Evolutionary conservation across 768 basidiomycete genomes (phyloP).

Genomic region (Xanthoconium stramineum): DNA sequence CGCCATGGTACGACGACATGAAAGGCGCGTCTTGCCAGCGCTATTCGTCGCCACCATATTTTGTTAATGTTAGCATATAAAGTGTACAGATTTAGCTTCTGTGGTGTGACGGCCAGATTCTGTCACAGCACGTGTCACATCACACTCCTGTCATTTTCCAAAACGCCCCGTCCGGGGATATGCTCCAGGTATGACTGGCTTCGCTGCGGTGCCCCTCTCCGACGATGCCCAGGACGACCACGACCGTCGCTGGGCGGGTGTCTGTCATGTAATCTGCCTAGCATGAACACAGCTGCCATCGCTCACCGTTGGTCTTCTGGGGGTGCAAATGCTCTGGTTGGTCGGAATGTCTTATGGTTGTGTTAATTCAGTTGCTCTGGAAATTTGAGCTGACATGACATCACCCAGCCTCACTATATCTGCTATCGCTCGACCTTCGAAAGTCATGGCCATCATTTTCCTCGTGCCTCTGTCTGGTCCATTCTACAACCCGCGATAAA

Average conservation of each 20-base stretch:
- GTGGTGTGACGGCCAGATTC: neutral
- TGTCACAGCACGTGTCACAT: neutral
- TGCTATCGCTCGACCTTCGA: slow-evolving; percentile 79
- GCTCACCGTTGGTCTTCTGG: slow-evolving; percentile 78
- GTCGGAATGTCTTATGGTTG: slow-evolving; percentile 91
- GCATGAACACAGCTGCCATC: slow-evolving; percentile 62
- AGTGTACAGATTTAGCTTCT: neutral
- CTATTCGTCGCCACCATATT: slow-evolving; percentile 4
- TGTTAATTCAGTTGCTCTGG: neutral
- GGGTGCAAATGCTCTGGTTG: too few relatives aligned
- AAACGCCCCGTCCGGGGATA: too few relatives aligned
- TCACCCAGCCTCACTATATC: too few relatives aligned
- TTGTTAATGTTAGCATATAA: neutral
- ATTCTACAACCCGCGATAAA: slow-evolving; percentile 90
- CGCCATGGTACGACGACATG: slow-evolving; percentile 11
- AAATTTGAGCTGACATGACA: too few relatives aligned
- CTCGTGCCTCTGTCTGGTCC: slow-evolving; percentile 83
- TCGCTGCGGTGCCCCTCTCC: slow-evolving; percentile 43
- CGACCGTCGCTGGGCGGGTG: slow-evolving; percentile 52
- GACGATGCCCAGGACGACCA: slow-evolving; percentile 46
- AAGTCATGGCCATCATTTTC: slow-evolving; percentile 90
- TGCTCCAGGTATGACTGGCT: slow-evolving; percentile 65
- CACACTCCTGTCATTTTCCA: neutral
- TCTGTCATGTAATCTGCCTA: slow-evolving; percentile 63
- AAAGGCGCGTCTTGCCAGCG: slow-evolving; percentile 13